Conservation (phyloP, 2,329 filamentous ascomycete species). For the Aureobasidium sp. region DNA sequence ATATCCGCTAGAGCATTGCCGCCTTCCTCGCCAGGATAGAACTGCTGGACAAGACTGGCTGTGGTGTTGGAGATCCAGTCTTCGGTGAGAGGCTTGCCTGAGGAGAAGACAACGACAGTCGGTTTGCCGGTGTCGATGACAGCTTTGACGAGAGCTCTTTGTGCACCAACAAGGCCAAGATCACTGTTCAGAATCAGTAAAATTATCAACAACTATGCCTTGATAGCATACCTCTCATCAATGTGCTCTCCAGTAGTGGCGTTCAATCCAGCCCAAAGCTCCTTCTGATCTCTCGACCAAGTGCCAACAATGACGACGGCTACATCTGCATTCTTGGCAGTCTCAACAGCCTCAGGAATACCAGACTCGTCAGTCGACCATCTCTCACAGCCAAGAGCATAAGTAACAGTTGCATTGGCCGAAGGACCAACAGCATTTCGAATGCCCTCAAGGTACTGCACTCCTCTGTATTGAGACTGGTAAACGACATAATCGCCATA, state of each 20-base stretch:
- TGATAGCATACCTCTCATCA: constrained; percentile 60
- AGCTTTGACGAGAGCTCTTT: constrained; percentile 58
- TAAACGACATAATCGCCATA: constrained; percentile 70
- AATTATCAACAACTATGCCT: constrained; percentile 60
- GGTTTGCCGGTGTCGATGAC: constrained; percentile 62
- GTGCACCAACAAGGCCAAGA: constrained; percentile 63
- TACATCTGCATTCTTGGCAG: constrained; percentile 60
- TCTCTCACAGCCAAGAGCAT: constrained; percentile 62
- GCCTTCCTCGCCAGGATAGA: constrained; percentile 65
- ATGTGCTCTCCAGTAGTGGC: constrained; percentile 71
- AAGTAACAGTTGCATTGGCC: constrained; percentile 53
- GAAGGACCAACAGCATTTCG: constrained; percentile 44
- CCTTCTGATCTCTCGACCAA: constrained; percentile 65
- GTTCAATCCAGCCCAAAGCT: constrained; percentile 65
- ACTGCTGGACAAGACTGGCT: constrained; percentile 63
- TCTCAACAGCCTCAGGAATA: constrained; percentile 59
- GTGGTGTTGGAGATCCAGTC: constrained; percentile 63
- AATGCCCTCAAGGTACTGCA: constrained; percentile 65
- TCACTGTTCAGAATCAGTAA: constrained; percentile 58
- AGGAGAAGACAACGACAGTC: constrained; percentile 61
- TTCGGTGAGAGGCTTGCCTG: constrained; percentile 66
- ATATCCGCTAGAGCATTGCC: constrained; percentile 61
- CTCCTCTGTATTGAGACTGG: constrained; percentile 55
- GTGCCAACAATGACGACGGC: constrained; percentile 69
- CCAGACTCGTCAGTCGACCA: constrained; percentile 66